Percentiles rank a stretch among this genome's conserved stretches.
Evolutionary conservation across 1,284 basidiomycete species (phyloP).

Genomic region (Vanrija sp.): DNA sequence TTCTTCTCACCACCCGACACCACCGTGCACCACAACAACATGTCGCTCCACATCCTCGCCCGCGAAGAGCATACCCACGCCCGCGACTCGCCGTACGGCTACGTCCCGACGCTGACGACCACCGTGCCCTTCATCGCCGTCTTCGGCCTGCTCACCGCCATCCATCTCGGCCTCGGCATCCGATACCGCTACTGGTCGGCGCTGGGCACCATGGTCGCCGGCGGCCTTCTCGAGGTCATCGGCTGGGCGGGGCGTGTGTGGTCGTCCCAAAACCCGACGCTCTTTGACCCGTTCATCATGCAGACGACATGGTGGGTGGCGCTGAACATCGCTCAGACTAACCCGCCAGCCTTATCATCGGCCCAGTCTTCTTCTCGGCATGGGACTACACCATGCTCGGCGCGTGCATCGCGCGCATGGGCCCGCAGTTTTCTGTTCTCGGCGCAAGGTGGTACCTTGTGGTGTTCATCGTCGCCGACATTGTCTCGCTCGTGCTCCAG

Average conservation of each 20-base stretch:
- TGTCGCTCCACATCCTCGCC: too few relatives aligned
- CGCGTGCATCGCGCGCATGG: conserved; percentile 35
- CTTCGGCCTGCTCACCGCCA: conserved; percentile 35
- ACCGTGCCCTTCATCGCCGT: conserved; percentile 27
- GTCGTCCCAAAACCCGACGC: conserved; percentile 25
- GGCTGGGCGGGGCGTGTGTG: conserved; percentile 40
- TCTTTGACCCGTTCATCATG: conserved; percentile 48
- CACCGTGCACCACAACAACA: too few relatives aligned
- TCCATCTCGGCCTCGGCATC: conserved; percentile 54
- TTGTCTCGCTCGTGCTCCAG: conserved; percentile 46
- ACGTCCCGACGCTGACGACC: conserved; percentile 22
- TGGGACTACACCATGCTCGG: conserved; percentile 42
- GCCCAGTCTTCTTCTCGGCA: conserved; percentile 45
- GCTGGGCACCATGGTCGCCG: conserved; percentile 55
- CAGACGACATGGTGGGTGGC: conserved; percentile 47
- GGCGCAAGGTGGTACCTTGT: conserved; percentile 36
- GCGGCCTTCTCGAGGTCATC: conserved; percentile 56
- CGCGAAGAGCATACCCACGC: neutral
- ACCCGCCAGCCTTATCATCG: conserved; percentile 35
- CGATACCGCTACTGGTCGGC: conserved; percentile 54
- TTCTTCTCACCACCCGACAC: too few relatives aligned
- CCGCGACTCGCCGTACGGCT: conserved; percentile 30
- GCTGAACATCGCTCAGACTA: neutral
- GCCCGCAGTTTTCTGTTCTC: conserved; percentile 37
- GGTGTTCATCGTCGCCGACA: conserved; percentile 42